A percentile compares a stretch with the other conserved stretches of the same genome.
Evolutionary conservation across 2,329 filamentous ascomycete genomes (phyloP).

Genomic region (Cladophialophora immunda): DNA sequence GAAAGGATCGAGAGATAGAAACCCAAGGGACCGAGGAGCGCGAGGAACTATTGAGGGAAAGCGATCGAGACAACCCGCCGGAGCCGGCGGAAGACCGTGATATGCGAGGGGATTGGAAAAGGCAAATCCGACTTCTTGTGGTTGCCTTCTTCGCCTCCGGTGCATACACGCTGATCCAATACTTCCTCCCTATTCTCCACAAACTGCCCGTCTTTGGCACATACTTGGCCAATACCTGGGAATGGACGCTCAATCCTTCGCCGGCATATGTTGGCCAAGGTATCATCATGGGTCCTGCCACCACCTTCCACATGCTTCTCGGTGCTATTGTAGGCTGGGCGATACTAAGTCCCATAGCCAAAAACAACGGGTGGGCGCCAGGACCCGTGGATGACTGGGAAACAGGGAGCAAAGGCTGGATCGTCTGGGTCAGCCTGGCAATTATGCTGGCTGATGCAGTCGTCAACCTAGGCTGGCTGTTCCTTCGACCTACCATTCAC

Average conservation of each 20-base stretch:
- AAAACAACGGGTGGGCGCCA: conserved; percentile 85
- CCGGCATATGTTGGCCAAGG: conserved; percentile 98
- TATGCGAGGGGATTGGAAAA: conserved; percentile 65
- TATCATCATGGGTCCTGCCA: conserved; percentile 97
- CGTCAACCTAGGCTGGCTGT: conserved; percentile 83
- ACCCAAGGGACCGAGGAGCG: conserved; percentile 44
- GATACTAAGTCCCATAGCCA: conserved; percentile 86
- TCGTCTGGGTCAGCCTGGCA: conserved; percentile 93
- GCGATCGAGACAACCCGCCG: conserved; percentile 49
- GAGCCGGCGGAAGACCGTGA: conserved; percentile 47
- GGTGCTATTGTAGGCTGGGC: conserved; percentile 92
- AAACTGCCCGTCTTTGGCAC: conserved; percentile 87
- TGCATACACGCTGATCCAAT: conserved; percentile 77
- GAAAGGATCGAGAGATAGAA: conserved; percentile 34
- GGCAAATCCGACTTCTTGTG: conserved; percentile 67
- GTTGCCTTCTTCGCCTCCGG: conserved; percentile 69
- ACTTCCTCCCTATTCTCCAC: conserved; percentile 86
- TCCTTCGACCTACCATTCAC: conserved; percentile 68
- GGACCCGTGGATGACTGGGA: conserved; percentile 90
- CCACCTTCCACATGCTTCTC: conserved; percentile 93
- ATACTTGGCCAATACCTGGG: conserved; percentile 78
- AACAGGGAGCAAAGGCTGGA: conserved; percentile 94
- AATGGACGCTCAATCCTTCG: conserved; percentile 96
- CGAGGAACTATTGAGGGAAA: conserved; percentile 45
- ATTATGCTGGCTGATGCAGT: conserved; percentile 97